phyloP scores from a whole-genome alignment of 371 early-diverging fungal species.

The Vairimorpha apis region DNA sequence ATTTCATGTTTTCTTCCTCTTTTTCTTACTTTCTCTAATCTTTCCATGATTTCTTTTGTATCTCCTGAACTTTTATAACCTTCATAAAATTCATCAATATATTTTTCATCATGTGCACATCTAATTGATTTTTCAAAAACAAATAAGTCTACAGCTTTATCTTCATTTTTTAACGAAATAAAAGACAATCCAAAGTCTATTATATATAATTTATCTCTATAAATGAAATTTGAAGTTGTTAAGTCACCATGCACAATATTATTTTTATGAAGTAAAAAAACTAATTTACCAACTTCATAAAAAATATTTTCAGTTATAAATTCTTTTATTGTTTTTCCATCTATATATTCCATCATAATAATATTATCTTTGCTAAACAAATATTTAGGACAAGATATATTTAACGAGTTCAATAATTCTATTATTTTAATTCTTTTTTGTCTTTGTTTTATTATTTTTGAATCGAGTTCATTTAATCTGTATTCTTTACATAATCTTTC shows the following conservation, averaged over 20 bases:
- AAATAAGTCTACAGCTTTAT: constrained; percentile 96
- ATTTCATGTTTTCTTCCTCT: constrained; percentile 58
- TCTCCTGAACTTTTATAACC: constrained; percentile 31
- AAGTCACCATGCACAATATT: constrained; percentile 91
- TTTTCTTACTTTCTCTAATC: constrained; percentile 45
- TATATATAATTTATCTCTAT: constrained; percentile 65
- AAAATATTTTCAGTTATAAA: constrained; percentile 11
- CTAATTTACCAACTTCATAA: constrained; percentile 27
- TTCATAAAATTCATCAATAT: constrained; percentile 58
- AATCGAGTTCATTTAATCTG: constrained; percentile 56
- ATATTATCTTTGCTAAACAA: constrained; percentile 19
- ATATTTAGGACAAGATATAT: constrained; percentile 34
- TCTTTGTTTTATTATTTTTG: constrained; percentile 48
- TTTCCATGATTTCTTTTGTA: constrained; percentile 27
- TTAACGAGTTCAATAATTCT: constrained; percentile 31
- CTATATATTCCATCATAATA: constrained; percentile 56
- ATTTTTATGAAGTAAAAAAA: constrained; percentile 74
- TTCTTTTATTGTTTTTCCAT: constrained; percentile 45
- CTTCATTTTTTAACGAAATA: constrained; percentile 75
- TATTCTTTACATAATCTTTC: constrained; percentile 55
- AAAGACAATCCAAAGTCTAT: constrained; percentile 95
- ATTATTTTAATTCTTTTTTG: constrained; percentile 47
- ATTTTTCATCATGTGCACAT: constrained; percentile 72
- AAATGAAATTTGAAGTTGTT: constrained; percentile 87
- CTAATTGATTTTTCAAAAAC: constrained; percentile 84